Evolutionary conservation across 23 red algal genomes (phyloP).

Genomic region (Gracilaria gracilis): DNA sequence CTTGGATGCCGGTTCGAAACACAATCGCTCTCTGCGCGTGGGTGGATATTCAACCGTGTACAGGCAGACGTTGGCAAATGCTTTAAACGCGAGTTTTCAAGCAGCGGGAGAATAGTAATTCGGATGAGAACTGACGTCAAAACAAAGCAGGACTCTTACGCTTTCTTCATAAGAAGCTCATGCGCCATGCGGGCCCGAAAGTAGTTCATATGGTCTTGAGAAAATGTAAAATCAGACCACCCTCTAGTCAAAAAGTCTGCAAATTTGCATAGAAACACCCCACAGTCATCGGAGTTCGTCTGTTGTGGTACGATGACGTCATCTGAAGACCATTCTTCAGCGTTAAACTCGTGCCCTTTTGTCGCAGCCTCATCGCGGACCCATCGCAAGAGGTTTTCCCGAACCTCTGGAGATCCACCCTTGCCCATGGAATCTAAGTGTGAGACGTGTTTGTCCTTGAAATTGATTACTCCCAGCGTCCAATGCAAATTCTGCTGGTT

Average conservation of each 20-base stretch:
- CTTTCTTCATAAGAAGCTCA: slow-evolving; percentile 78
- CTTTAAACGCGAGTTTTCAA: neutral
- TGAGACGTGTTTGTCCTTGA: slow-evolving; percentile 57
- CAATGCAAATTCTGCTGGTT: slow-evolving; percentile 92
- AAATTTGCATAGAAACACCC: slow-evolving; percentile 91
- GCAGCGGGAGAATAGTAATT: neutral
- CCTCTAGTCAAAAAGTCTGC: slow-evolving; percentile 73
- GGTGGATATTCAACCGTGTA: neutral
- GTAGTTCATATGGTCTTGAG: slow-evolving; percentile 81
- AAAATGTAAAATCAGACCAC: slow-evolving; percentile 64
- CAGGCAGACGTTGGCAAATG: neutral
- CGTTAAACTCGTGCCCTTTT: slow-evolving; percentile 55
- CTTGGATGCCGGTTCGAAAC: neutral
- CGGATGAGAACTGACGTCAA: neutral
- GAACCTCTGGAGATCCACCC: slow-evolving; percentile 53
- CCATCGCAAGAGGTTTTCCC: slow-evolving; percentile 80
- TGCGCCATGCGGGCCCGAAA: slow-evolving; percentile 76
- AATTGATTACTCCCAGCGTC: slow-evolving; percentile 87
- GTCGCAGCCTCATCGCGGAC: slow-evolving; percentile 80
- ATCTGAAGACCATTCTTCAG: slow-evolving; percentile 45
- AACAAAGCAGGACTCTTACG: neutral
- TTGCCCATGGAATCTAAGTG: slow-evolving; percentile 88
- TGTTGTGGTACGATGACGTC: slow-evolving; percentile 75
- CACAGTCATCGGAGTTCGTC: slow-evolving; percentile 92
- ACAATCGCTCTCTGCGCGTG: neutral